Percentiles rank a stretch among this genome's conserved stretches.
phyloP scores from a whole-genome alignment of 163 green algal species.

The Scenedesmus sp. region DNA sequence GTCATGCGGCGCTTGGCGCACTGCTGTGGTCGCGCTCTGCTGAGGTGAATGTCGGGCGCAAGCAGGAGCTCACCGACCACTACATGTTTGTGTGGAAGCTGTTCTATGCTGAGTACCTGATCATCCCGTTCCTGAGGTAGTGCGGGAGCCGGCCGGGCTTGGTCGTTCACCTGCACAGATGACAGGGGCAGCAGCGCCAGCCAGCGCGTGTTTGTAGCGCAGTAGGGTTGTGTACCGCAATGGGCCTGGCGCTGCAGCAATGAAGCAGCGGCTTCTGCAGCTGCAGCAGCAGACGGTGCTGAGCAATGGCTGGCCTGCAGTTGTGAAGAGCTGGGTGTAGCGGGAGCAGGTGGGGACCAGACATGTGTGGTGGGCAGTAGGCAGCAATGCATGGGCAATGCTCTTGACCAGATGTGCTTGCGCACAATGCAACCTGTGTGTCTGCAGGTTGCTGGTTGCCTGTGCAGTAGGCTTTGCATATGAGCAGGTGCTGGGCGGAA shows the following conservation, averaged over 20 bases:
- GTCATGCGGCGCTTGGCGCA: slow-evolving; percentile 66
- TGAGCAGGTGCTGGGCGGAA: not conserved
- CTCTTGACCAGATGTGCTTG: not conserved
- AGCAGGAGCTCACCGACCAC: slow-evolving; percentile 72
- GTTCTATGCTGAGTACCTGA: slow-evolving; percentile 82
- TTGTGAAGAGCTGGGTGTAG: no score
- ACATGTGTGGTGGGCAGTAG: no score
- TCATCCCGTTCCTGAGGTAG: slow-evolving; percentile 51
- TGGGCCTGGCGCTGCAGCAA: not conserved
- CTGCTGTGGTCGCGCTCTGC: slow-evolving; percentile 68
- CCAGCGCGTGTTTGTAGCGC: not conserved
- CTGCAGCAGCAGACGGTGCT: not conserved
- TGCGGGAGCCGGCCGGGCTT: not conserved
- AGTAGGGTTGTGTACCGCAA: not conserved
- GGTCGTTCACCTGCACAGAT: not conserved
- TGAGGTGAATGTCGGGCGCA: slow-evolving; percentile 70
- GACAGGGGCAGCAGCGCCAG: not conserved
- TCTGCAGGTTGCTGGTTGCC: not conserved
- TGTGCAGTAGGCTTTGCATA: not conserved
- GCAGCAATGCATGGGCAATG: not conserved
- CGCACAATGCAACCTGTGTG: not conserved
- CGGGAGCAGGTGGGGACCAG: no score
- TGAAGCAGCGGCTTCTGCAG: not conserved
- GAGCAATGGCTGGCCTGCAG: no score
- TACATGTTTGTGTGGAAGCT: slow-evolving; percentile 97